These are phyloP conservation scores for Parathielavia appendiculata DNA, from an alignment of 495 filamentous ascomycete genomes.

Conservation along the genomic window DNA sequence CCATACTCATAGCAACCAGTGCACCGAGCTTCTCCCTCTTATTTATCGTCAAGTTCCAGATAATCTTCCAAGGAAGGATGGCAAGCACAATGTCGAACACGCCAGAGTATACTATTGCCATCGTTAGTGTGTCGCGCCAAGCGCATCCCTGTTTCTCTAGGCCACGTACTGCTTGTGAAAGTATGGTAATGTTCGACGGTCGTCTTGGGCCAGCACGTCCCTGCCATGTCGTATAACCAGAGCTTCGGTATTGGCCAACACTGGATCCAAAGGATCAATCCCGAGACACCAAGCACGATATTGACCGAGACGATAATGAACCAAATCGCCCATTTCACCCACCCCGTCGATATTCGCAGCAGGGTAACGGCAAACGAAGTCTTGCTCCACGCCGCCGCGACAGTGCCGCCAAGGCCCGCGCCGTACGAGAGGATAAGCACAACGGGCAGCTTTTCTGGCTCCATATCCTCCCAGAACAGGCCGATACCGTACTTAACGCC, in stretches of 20 bases:
- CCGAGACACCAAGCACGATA: slow-evolving; percentile 4
- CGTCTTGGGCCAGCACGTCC: neutral
- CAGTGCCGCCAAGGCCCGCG: neutral
- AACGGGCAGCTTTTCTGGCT: neutral
- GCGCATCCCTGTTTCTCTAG: neutral
- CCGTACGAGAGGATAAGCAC: neutral
- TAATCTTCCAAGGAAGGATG: slow-evolving; percentile 27
- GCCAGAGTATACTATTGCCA: neutral
- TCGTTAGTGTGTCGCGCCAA: neutral
- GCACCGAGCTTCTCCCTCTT: slow-evolving; percentile 27
- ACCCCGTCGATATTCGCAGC: slow-evolving; percentile 8
- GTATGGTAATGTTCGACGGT: neutral
- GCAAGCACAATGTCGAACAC: slow-evolving; percentile 21
- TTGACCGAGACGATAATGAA: slow-evolving; percentile 27
- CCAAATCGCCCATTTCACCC: slow-evolving; percentile 1
- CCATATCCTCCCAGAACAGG: neutral
- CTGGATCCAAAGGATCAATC: slow-evolving; percentile 16
- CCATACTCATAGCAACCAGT: slow-evolving; percentile 28
- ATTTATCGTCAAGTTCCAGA: slow-evolving; percentile 21
- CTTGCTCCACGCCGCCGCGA: slow-evolving; percentile 14
- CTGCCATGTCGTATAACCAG: slow-evolving; percentile 1
- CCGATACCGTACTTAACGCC: neutral
- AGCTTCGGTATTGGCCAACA: slow-evolving; percentile 10
- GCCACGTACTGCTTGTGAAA: neutral
- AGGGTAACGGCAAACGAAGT: slow-evolving; percentile 13